Evolutionary conservation across 2,329 filamentous ascomycete species (phyloP).

Genomic region (Aspergillus puulaauensis): DNA sequence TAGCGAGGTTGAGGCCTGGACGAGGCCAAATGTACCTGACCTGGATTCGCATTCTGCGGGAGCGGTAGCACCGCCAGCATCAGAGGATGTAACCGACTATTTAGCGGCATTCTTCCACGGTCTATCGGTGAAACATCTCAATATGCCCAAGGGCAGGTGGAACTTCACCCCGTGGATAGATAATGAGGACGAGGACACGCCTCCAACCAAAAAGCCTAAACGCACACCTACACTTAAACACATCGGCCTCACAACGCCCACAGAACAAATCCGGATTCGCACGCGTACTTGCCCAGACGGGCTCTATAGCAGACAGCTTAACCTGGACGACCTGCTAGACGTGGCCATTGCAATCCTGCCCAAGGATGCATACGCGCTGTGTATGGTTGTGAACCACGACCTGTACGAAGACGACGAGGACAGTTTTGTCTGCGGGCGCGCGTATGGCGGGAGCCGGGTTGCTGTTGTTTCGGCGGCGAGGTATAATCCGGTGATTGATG

Average conservation of each 20-base stretch:
- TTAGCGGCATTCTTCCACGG: slow-evolving; percentile 55
- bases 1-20: not conserved
- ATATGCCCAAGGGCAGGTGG: slow-evolving; percentile 36
- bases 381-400: slow-evolving; percentile 62
- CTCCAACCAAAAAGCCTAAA: not conserved
- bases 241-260: slow-evolving; percentile 48
- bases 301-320: slow-evolving; percentile 47
- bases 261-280: slow-evolving; percentile 51
- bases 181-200: no score
- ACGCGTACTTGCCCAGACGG: slow-evolving; percentile 50
- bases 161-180: slow-evolving; percentile 51
- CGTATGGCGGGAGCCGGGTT: slow-evolving; percentile 64
- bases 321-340: slow-evolving; percentile 63
- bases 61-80: no score
- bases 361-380: slow-evolving; percentile 57
- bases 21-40: not conserved
- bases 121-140: slow-evolving; percentile 50
- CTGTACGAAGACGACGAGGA: slow-evolving; percentile 66
- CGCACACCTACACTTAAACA: no score
- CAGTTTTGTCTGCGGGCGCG: slow-evolving; percentile 65
- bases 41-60: no score
- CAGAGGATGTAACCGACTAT: slow-evolving; percentile 42
- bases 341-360: slow-evolving; percentile 55
- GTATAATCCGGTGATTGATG: slow-evolving; percentile 56
- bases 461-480: slow-evolving; percentile 62